Evolutionary conservation across 306 rosid species (phyloP), one percentile per base, ranked within the genome.

Genomic region (cucumber (Cucumis sativus)): DNA sequence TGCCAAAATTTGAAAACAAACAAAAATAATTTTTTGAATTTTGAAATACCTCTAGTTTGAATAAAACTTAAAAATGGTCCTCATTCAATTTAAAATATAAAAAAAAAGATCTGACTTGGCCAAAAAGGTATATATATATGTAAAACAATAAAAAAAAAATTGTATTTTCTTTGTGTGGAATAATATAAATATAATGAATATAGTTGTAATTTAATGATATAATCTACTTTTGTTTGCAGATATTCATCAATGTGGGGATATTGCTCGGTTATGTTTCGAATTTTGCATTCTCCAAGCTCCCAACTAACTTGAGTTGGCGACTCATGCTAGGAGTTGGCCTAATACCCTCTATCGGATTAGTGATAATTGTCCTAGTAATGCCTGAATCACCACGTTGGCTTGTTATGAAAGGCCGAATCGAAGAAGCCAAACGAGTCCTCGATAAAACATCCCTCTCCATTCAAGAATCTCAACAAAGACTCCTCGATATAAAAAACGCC

Each of bases 361-460:
- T 82, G 2, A 2, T 89, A 0, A 89, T 88, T 18, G 95, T 91
- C 8, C 40, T 94, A 40, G 86, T 88, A 66, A 90, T 94, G 94
- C 96, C 98, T 0, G 98, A 94, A 76, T 94, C 97, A 0, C 98
- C 98, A 1, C 83, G 97, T 0, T 94, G 98, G 98, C 90, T 94
- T 0, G 89, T 94, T 5, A 90, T 94, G 96, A 85, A 80, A 30
- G 98, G 98, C 5, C 90, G 91, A 18, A 82, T 94, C 1, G 91
- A 86, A 1, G 96, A 91, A 0, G 96, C 97, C 2, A 87, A 0
- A 23, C 76, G 39, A 61, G 97, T 90, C 54, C 94, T 94, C 0
- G 77, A 88, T 79, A 86, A 80, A 84, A 90, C 90, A 69, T 91
- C 96, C 0, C 90, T 87, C 69, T 82, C 88, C 28, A 59, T 21